A percentile compares a stretch with the other conserved stretches of the same genome.
Conservation (phyloP, 2,329 filamentous ascomycete genomes). For the Nothophaeocryptopus gaeumannii region DNA sequence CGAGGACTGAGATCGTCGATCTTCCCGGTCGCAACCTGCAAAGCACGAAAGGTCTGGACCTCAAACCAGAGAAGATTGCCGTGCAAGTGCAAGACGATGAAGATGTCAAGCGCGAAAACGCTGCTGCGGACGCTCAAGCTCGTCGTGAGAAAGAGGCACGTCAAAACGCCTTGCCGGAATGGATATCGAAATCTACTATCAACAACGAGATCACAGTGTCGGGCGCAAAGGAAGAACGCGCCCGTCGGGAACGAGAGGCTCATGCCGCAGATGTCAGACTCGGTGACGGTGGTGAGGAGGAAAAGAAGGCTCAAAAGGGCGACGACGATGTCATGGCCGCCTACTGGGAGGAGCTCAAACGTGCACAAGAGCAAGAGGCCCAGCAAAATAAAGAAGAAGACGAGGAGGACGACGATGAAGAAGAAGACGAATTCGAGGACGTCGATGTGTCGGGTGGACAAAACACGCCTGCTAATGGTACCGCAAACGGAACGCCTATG, state of each 20-base stretch:
- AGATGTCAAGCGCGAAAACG: conserved; percentile 33
- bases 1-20: conserved; percentile 35
- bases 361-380: conserved; percentile 51
- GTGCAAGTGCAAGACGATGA: conserved; percentile 37
- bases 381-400: conserved; percentile 49
- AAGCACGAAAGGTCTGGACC: conserved; percentile 33
- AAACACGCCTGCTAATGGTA: conserved; percentile 21
- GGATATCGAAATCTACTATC: conserved; percentile 38
- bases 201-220: conserved; percentile 46
- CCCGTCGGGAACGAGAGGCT: conserved; percentile 40
- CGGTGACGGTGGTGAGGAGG: conserved; percentile 44
- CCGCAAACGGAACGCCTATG: conserved; percentile 20
- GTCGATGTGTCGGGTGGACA: conserved; percentile 50
- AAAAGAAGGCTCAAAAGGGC: conserved; percentile 32
- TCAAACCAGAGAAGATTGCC: conserved; percentile 36
- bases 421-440: conserved; percentile 54
- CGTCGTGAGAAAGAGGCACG: conserved; percentile 34
- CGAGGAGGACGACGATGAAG: conserved; percentile 50
- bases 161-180: conserved; percentile 37
- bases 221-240: conserved; percentile 35
- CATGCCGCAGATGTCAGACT: conserved; percentile 40
- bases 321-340: conserved; percentile 61
- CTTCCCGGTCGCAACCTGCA: conserved; percentile 32
- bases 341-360: conserved; percentile 65
- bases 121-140: conserved; percentile 31